Conservation (phyloP, 2,329 filamentous ascomycete genomes). For the Dactylellina sp. region DNA sequence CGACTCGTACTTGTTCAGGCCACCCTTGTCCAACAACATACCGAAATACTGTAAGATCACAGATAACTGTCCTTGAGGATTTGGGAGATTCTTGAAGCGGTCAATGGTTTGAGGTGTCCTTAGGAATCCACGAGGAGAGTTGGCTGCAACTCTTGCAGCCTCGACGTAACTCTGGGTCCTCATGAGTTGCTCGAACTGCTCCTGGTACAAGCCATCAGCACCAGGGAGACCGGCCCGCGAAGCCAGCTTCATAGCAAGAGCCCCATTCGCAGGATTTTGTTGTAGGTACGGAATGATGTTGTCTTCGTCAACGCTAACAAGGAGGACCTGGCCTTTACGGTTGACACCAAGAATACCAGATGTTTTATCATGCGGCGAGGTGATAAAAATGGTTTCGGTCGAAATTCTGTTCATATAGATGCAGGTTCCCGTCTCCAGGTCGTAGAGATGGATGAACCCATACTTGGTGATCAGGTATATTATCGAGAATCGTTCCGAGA, state of each 20-base stretch:
- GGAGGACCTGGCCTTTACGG: slow-evolving; percentile 94
- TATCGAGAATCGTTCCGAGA: slow-evolving; percentile 95
- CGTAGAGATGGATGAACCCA: slow-evolving; percentile 98
- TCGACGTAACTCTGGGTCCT: slow-evolving; percentile 82
- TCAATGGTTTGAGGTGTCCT: slow-evolving; percentile 95
- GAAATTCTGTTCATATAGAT: slow-evolving; percentile 99
- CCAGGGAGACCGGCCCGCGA: slow-evolving; percentile 93
- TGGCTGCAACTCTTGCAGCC: slow-evolving; percentile 94
- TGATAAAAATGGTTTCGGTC: slow-evolving; percentile 98
- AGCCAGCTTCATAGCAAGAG: slow-evolving; percentile 94
- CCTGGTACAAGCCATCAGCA: slow-evolving; percentile 90
- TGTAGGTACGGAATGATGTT: slow-evolving; percentile 94
- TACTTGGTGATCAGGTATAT: slow-evolving; percentile 99
- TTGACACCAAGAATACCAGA: slow-evolving; percentile 94
- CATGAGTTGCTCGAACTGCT: slow-evolving; percentile 91
- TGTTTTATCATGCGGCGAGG: slow-evolving; percentile 82
- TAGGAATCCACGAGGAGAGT: slow-evolving; percentile 94
- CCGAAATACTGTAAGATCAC: slow-evolving; percentile 98
- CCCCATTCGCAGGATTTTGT: slow-evolving; percentile 92
- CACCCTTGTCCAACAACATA: slow-evolving; percentile 94
- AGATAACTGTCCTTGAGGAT: slow-evolving; percentile 86
- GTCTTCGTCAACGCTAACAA: slow-evolving; percentile 90
- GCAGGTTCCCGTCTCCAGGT: slow-evolving; percentile 92
- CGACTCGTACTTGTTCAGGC: slow-evolving; percentile 91
- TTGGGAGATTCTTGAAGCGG: slow-evolving; percentile 87